Evolutionary conservation across 495 filamentous ascomycete species (phyloP), one percentile per base, ranked within the genome.

Genomic region (Aspergillus panamensis): DNA sequence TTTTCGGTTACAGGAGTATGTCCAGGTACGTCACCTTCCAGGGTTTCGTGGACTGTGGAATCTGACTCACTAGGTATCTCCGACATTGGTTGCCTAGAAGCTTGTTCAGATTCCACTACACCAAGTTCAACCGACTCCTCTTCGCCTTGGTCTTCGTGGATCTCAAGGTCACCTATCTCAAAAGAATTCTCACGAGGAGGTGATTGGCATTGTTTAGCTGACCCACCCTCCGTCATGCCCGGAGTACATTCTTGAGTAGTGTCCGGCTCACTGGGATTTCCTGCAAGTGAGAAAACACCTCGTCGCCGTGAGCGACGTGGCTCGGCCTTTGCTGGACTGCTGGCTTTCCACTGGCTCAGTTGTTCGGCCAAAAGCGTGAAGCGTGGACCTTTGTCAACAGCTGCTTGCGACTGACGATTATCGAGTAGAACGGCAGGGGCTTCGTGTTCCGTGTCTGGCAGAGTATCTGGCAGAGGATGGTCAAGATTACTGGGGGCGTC

Each of bases 351-450:
- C 6, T 75, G 69, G 55, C 72, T 79, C 7, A 90, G 68, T 57
- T 86, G 80, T 8, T 77, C 67, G 19, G 84, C 82, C 16, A 90
- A 68, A 12, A 85, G 81, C 3, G 85, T 87, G 48, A 89, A 85
- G 14, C 81, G 82, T 37, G 83, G 54, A 33, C 64, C 44, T 52
- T 66, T 45, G 55, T 68, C 69, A 42, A 61, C 63, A 53, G 64
- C 53, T 55, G 66, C 55, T 59, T 57, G 66, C 47, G 50, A 64
- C 61, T 71, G 45, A 6, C 10, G 35, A 39, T 39, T 1, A 39
- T 39, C 8, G 2, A 39, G 6, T 3, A 39, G 10, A 10, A 39
- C 35, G 8, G 14, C 10, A 39, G 54, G 31, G 25, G 16, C 47
- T 42, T 49, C 30, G 48, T 44, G 3, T 40, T 21, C 43, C 55